Evolutionary conservation across 768 basidiomycete genomes (phyloP).

Genomic region (Boletus pseudo-olivaceus): DNA sequence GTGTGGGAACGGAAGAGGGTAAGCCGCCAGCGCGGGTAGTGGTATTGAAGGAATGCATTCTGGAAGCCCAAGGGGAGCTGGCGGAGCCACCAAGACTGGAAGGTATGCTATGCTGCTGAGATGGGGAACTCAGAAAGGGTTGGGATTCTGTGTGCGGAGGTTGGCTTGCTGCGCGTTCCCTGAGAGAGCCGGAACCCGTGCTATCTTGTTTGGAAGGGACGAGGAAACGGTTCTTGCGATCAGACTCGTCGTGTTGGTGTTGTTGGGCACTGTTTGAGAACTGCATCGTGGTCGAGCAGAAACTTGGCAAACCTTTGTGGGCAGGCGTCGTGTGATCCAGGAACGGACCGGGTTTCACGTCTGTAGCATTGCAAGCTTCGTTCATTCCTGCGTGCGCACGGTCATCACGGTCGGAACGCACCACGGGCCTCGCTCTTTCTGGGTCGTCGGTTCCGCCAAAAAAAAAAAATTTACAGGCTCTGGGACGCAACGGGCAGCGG

Average conservation of each 20-base stretch:
- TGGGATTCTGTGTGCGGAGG: slow-evolving; percentile 55
- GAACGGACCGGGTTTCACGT: slow-evolving; percentile 6
- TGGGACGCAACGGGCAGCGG: neutral
- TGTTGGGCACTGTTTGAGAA: slow-evolving; percentile 33
- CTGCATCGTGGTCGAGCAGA: slow-evolving; percentile 28
- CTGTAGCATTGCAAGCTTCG: neutral
- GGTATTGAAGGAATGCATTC: slow-evolving; percentile 43
- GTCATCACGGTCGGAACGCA: neutral
- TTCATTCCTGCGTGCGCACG: neutral
- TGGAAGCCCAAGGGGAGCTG: slow-evolving; percentile 40
- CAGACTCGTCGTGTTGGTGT: slow-evolving; percentile 44
- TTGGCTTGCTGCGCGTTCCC: slow-evolving; percentile 69
- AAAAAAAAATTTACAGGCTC: neutral
- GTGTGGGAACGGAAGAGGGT: slow-evolving; percentile 57
- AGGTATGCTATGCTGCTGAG: slow-evolving; percentile 49
- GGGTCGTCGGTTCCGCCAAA: neutral
- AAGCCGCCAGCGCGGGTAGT: slow-evolving; percentile 31
- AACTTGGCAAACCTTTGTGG: neutral
- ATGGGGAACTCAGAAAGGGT: slow-evolving; percentile 48
- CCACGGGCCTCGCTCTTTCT: neutral
- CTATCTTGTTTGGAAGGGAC: slow-evolving; percentile 38
- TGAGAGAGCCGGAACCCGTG: slow-evolving; percentile 39
- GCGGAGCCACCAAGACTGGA: slow-evolving; percentile 40
- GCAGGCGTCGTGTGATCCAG: slow-evolving; percentile 14
- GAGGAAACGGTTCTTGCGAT: slow-evolving; percentile 61